Base-by-base conservation (phyloP, 2,329 filamentous ascomycete species). In the Cladophialophora immunda region DNA sequence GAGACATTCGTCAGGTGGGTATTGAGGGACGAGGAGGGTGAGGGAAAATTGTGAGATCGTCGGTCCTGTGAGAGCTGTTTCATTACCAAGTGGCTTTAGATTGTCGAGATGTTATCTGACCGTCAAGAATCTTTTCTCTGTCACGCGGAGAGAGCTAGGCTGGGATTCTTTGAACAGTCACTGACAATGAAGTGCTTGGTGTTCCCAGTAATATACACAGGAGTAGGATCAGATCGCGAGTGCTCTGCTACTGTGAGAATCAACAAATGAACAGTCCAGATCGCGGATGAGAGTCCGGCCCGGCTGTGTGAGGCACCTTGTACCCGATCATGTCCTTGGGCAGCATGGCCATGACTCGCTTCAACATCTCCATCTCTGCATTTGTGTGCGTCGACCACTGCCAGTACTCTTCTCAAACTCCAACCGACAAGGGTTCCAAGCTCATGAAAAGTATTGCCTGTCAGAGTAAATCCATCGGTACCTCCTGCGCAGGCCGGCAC, bases 381-480 rank as follows among this genome's bases (percentile, higher is more conserved):
- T 3, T n/a, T 54, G 0, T 30, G n/a, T 34, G 17, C 22, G 2
- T 32, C 32, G 2, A 27, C 27, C n/a, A 32, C 2, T 30, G 59
- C 8, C 7, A n/a, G 32, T 27, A 57, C 70, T 72, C 71, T 73
- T 72, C 71, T 69, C 71, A 73, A 72, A 66, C 38, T 61, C 55
- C 69, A 69, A 69, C 67, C 71, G 62, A 45, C 66, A 67, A 71
- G 66, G 69, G 67, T 68, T 68, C 57, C 62, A 65, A 58, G 62
- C 64, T 68, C 69, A 71, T 73, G 71, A 73, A 73, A 71, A 73
- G 67, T 61, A 56, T 52, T 34, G 68, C 72, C 72, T 74, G 71
- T 74, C 72, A 74, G 72, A 74, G 63, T 71, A 70, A 69, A 71
- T 70, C 72, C 69, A 57, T 71, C 69, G 67, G 68, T 70, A 71